These are phyloP conservation scores for Coemansia sp. DNA, from an alignment of 371 early-diverging fungal species.

Conservation along the genomic window DNA sequence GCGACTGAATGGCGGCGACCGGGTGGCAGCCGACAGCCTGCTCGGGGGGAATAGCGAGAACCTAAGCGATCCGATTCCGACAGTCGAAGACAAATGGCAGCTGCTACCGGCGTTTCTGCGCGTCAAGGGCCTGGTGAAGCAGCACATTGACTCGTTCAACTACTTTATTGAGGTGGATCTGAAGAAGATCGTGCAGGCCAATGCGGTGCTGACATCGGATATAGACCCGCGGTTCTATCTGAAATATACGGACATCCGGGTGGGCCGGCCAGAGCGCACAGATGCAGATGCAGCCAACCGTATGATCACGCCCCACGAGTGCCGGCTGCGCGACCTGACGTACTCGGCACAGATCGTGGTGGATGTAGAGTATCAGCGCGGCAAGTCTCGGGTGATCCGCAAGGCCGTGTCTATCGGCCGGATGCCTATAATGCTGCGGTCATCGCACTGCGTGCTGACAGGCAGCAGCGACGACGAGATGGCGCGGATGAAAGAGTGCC, in stretches of 20 bases:
- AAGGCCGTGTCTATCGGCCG: conserved; percentile 92
- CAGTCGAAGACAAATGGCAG: conserved; percentile 93
- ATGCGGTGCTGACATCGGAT: conserved; percentile 95
- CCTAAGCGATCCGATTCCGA: conserved; percentile 46
- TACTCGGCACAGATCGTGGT: conserved; percentile 97
- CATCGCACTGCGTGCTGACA: conserved; percentile 84
- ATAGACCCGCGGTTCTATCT: conserved; percentile 98
- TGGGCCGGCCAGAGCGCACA: conserved; percentile 82
- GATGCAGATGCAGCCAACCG: conserved; percentile 75
- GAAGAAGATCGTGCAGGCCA: conserved; percentile 94
- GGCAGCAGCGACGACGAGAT: conserved; percentile 78
- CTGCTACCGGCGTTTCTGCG: conserved; percentile 97
- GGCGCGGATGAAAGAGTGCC: conserved; percentile 93
- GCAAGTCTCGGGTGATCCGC: conserved; percentile 82
- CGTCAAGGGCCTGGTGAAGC: conserved; percentile 99
- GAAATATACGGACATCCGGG: conserved; percentile 90
- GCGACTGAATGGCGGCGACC: conserved; percentile 11
- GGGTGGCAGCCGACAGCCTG: conserved; percentile 11
- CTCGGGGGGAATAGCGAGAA: conserved; percentile 10
- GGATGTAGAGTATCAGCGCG: conserved; percentile 96
- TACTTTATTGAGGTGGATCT: conserved; percentile 98
- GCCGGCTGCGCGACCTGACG: conserved; percentile 98
- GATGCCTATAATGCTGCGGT: conserved; percentile 99
- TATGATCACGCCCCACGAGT: conserved; percentile 97
- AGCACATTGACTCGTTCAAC: conserved; percentile 99